phyloP scores from a whole-genome alignment of 2,329 filamentous ascomycete genomes.

The Aspergillus ibericus region DNA sequence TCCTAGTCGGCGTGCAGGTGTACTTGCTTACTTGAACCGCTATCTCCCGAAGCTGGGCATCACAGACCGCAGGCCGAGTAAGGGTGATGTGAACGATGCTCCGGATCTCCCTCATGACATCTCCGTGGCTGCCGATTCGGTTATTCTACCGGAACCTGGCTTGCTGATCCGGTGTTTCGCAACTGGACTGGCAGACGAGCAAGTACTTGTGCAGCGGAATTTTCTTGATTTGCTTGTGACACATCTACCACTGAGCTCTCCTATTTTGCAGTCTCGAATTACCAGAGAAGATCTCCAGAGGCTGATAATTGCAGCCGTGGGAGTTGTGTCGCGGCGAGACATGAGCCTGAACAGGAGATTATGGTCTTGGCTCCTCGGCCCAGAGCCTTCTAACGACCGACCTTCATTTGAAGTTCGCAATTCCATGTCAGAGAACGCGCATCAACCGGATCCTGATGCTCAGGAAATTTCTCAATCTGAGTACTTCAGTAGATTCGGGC shows the following conservation, averaged over 20 bases:
- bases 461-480: constrained; percentile 63
- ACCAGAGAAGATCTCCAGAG: constrained; percentile 75
- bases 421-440: constrained; percentile 28
- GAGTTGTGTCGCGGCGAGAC: constrained; percentile 83
- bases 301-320: constrained; percentile 77
- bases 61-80: constrained; percentile 32
- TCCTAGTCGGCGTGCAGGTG: constrained; percentile 77
- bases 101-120: constrained; percentile 28
- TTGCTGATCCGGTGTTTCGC: constrained; percentile 88
- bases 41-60: constrained; percentile 70
- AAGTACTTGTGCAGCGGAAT: constrained; percentile 87
- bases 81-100: constrained; percentile 30
- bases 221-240: constrained; percentile 91
- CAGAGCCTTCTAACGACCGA: constrained; percentile 54
- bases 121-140: constrained; percentile 43
- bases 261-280: constrained; percentile 73
- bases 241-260: constrained; percentile 80
- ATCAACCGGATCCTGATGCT: constrained; percentile 29
- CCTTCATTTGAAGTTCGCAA: constrained; percentile 30
- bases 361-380: constrained; percentile 95
- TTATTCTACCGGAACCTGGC: constrained; percentile 78
- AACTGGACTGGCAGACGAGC: constrained; percentile 81
- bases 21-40: constrained; percentile 79
- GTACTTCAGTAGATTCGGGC: constrained; percentile 80
- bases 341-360: constrained; percentile 94